phyloP scores from a whole-genome alignment of 176 grass and related monocot genomes.

The Ananas comosus region DNA sequence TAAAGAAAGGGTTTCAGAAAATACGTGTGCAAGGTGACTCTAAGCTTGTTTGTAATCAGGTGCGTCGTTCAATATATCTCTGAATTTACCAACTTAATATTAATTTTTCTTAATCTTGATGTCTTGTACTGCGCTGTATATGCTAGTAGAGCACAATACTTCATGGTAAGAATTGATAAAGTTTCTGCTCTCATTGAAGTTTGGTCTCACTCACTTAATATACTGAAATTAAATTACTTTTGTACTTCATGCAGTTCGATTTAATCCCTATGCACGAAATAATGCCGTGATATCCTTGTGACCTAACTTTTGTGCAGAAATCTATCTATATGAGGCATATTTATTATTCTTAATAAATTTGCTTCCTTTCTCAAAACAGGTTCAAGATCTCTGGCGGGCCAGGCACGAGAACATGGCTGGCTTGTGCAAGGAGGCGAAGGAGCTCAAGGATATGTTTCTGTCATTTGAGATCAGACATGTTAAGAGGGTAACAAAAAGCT shows the following conservation, averaged over 20 bases:
- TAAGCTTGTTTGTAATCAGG: slow-evolving; percentile 66
- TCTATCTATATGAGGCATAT: too few species aligned
- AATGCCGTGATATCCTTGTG: background rate
- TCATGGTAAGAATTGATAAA: too few species aligned
- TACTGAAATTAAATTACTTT: background rate
- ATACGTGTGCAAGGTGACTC: slow-evolving; percentile 71
- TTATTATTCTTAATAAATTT: background rate
- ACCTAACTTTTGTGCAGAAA: background rate
- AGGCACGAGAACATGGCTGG: slow-evolving; percentile 21
- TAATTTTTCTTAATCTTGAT: too few species aligned
- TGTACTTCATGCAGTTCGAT: background rate
- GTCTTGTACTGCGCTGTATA: too few species aligned
- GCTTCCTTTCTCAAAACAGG: slow-evolving; percentile 13
- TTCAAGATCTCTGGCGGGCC: slow-evolving; percentile 29
- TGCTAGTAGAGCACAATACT: too few species aligned
- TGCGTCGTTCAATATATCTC: slow-evolving; percentile 8
- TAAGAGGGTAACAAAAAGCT: slow-evolving; percentile 26
- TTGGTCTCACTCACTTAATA: background rate
- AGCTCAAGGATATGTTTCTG: slow-evolving; percentile 23
- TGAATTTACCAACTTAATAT: too few species aligned
- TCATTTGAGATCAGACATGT: slow-evolving; percentile 35
- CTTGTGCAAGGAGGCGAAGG: slow-evolving; percentile 26
- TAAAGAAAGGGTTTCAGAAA: slow-evolving; percentile 70
- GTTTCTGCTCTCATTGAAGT: background rate
- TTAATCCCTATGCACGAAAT: background rate